Evolutionary conservation across 441 rosid species (phyloP).

Genomic region (Erodium texanum): DNA sequence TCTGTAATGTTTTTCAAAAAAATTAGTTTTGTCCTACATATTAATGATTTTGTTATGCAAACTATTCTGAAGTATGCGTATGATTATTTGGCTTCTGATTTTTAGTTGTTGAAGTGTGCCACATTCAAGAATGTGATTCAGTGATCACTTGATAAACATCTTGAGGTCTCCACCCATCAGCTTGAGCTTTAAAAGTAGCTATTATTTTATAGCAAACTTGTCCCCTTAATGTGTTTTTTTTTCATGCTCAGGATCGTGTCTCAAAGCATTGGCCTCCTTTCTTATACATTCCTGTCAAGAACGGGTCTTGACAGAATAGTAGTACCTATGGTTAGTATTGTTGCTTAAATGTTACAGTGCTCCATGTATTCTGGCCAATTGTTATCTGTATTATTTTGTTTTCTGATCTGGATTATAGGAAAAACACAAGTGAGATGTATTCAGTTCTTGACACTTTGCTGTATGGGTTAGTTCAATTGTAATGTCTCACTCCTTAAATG

Average conservation of each 20-base stretch:
- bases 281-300: constrained; percentile 69
- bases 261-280: constrained; percentile 82
- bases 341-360: background rate
- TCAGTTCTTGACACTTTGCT: too few species aligned
- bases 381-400: background rate
- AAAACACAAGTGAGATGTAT: too few species aligned
- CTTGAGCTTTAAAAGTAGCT: too few species aligned
- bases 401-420: too few species aligned
- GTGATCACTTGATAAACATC: too few species aligned
- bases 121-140: too few species aligned
- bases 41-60: too few species aligned
- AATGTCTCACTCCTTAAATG: constrained; percentile 5
- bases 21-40: too few species aligned
- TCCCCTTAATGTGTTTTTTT: constrained; percentile 19
- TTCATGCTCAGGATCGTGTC: constrained; percentile 41
- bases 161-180: too few species aligned
- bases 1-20: too few species aligned
- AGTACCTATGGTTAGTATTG: constrained; percentile 77
- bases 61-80: too few species aligned
- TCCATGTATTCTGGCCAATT: background rate
- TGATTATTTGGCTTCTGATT: background rate
- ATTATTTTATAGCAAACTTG: background rate
- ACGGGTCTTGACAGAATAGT: constrained; percentile 77
- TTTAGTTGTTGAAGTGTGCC: too few species aligned
- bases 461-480: background rate